Conservation (phyloP, 73 alveolate genomes). For the Paramecium sonneborni region DNA sequence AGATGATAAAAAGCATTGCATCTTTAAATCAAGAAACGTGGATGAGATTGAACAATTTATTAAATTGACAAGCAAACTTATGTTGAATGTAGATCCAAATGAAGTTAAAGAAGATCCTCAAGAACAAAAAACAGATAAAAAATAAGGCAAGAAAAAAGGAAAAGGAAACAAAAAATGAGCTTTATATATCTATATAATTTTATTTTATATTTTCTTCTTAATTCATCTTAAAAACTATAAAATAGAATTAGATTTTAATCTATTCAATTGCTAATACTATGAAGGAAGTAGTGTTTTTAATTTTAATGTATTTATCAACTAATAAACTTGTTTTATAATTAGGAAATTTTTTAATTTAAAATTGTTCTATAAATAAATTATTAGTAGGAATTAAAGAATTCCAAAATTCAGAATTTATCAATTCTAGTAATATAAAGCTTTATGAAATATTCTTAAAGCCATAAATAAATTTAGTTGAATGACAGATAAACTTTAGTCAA, state of each 20-base stretch:
- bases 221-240: not conserved
- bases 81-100: constrained; percentile 51
- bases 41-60: constrained; percentile 45
- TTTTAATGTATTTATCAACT: not conserved
- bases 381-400: constrained; percentile 6
- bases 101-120: constrained; percentile 1
- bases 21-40: not conserved
- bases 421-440: constrained; percentile 26
- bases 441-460: not conserved
- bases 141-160: constrained; percentile 15
- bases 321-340: no score
- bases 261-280: not conserved
- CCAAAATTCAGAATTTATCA: constrained; percentile 22
- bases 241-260: not conserved
- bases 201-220: not conserved
- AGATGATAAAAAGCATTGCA: constrained; percentile 27
- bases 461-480: not conserved
- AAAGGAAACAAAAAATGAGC: constrained; percentile 27
- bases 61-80: constrained; percentile 26
- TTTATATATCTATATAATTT: not conserved
- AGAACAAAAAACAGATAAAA: not conserved
- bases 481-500: not conserved
- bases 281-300: not conserved
- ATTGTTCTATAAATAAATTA: not conserved
- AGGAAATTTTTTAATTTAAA: not conserved